Evolutionary conservation across 805 yeast genomes (phyloP), one percentile per base, ranked within the genome.

Genomic region (Cyberlindnera samutprakarnensis): DNA sequence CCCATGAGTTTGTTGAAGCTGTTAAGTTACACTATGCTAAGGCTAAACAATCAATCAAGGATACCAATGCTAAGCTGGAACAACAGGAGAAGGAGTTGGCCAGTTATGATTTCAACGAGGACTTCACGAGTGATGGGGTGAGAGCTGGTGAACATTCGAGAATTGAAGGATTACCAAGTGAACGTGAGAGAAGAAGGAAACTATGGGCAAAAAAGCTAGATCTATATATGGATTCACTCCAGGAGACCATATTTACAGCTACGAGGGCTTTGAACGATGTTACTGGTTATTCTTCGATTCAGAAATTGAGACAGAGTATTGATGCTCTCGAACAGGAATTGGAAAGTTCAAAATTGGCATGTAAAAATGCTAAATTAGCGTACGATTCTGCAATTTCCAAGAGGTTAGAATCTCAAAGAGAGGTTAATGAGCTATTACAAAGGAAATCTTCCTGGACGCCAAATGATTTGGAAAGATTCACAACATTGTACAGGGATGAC

Each of bases 241-340:
- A 69, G 38, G 74, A 66, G 13, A 68, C 82, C 1, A 62, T 76
- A 6, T 64, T 70, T 32, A 67, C 75, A 0, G 79, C 83, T 0
- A 70, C 84, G 0, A 66, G 73, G 38, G 72, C 88, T 2, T 64
- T 90, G 21, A 92, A 92, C 49, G 95, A 87, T 45, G 78, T 87
- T 9, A 90, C 98, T 0, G 98, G 98, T 0, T 92, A 92, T 54
- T 70, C 86, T 0, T 66, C 78, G 14, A 84, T 92, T 35, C 94
- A 84, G 49, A 63, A 67, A 36, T 57, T 90, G 45, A 79, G 86
- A 54, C 53, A 62, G 18, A 58, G 71, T 2, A 85, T 92, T 19
- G 74, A 69, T 7, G 38, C 47, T 0, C 39, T 62, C 41, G 96
- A 90, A 45, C 38, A 40, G 11, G 62, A 67, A 20, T 53, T 85